Conservation (phyloP, 2,329 filamentous ascomycete species). For the Fusarium buharicum region DNA sequence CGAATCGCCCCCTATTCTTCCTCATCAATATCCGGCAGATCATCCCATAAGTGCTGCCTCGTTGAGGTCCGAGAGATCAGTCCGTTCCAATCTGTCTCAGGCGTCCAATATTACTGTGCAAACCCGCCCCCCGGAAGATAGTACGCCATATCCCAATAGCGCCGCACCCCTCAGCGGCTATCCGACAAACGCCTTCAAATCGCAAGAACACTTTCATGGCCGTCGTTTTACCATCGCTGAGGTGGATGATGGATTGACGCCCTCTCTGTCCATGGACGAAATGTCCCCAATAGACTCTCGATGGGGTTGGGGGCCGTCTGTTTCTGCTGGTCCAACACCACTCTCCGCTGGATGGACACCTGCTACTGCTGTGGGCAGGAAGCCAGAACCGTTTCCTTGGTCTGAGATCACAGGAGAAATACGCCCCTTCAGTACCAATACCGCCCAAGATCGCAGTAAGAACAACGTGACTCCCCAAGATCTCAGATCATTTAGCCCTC, state of each 20-base stretch:
- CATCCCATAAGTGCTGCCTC: conserved; percentile 21
- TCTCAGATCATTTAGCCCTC: no score
- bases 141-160: conserved; percentile 47
- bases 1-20: conserved; percentile 27
- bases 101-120: conserved; percentile 39
- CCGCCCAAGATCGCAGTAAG: neutral
- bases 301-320: no score
- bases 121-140: conserved; percentile 46
- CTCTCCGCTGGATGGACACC: no score
- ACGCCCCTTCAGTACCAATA: neutral
- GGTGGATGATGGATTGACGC: no score
- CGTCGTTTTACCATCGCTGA: no score
- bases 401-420: conserved; percentile 17
- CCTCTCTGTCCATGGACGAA: no score
- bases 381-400: conserved; percentile 42
- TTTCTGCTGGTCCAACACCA: no score
- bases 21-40: conserved; percentile 10
- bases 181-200: conserved; percentile 23
- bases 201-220: no score
- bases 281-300: conserved; percentile 32
- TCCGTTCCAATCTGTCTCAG: conserved; percentile 36
- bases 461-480: conserved; percentile 5
- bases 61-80: conserved; percentile 34
- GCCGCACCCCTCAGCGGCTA: conserved; percentile 35
- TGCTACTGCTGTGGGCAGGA: conserved; percentile 29